A percentile compares a stretch with the other conserved stretches of the same genome.
Conservation (phyloP, 2,329 filamentous ascomycete species). For the Pezicula neosporulosa region DNA sequence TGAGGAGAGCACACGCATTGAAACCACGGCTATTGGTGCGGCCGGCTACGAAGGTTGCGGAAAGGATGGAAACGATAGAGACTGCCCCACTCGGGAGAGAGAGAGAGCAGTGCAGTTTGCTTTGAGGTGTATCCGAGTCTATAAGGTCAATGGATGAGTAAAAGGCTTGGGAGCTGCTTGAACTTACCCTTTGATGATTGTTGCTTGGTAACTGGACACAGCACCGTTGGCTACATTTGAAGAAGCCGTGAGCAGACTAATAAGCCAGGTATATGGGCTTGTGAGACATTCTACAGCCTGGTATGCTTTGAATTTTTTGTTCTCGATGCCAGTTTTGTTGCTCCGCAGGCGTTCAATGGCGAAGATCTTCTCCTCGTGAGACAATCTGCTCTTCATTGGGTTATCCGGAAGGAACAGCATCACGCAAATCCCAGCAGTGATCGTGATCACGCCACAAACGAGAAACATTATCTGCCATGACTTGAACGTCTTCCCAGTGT, state of each 20-base stretch:
- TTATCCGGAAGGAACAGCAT: constrained; percentile 37
- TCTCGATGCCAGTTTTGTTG: constrained; percentile 23
- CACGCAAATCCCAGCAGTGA: constrained; percentile 33
- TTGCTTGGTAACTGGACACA: constrained; percentile 37
- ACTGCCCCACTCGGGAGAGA: constrained; percentile 39
- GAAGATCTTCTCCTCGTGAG: constrained; percentile 32
- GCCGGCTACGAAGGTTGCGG: constrained; percentile 35
- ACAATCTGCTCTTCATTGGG: constrained; percentile 34
- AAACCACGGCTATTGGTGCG: constrained; percentile 35
- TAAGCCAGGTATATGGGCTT: constrained; percentile 34
- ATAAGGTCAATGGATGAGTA: neutral
- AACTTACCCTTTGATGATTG: constrained; percentile 32
- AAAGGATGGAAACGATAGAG: constrained; percentile 36
- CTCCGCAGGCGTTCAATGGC: constrained; percentile 43
- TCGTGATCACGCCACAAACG: constrained; percentile 39
- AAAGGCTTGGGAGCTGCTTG: neutral
- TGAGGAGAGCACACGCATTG: constrained; percentile 38
- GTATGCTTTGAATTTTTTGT: constrained; percentile 31
- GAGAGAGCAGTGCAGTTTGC: constrained; percentile 39
- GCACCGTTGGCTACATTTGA: constrained; percentile 30
- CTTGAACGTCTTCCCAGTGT: constrained; percentile 35
- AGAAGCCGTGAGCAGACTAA: constrained; percentile 29
- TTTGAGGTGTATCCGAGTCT: constrained; percentile 39
- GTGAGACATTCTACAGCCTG: constrained; percentile 32
- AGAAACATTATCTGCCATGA: constrained; percentile 52